Conservation (phyloP, 208 protist species). For the Angomonas desouzai region DNA sequence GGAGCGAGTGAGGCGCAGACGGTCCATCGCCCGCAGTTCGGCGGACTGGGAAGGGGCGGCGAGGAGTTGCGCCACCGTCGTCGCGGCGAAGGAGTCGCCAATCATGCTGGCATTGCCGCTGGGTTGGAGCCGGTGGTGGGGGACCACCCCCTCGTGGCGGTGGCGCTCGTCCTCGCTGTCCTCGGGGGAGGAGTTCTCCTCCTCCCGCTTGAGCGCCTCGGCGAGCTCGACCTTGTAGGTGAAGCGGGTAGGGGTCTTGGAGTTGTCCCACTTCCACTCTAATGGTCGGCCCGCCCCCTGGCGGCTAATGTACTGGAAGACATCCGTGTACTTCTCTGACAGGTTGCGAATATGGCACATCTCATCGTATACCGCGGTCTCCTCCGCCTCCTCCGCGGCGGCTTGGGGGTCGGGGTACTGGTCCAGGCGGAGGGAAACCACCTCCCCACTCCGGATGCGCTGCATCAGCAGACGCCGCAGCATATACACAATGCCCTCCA, state of each 20-base stretch:
- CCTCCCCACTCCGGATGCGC: slow-evolving; percentile 31
- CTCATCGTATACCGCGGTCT: slow-evolving; percentile 30
- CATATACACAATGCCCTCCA: slow-evolving; percentile 36
- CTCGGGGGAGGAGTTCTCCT: slow-evolving; percentile 17
- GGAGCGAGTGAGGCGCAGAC: slow-evolving; percentile 35
- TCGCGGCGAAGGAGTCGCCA: slow-evolving; percentile 16
- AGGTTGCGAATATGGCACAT: slow-evolving; percentile 36
- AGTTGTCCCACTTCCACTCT: slow-evolving; percentile 42
- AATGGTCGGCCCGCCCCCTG: slow-evolving; percentile 24
- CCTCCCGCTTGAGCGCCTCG: slow-evolving; percentile 29
- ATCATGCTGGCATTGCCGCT: background rate
- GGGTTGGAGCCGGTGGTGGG: background rate
- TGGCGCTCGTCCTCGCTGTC: slow-evolving; percentile 16
- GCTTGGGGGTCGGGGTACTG: background rate
- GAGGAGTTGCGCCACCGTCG: slow-evolving; percentile 42
- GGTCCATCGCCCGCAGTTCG: slow-evolving; percentile 31
- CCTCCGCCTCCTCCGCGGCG: background rate
- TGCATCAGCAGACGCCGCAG: slow-evolving; percentile 39
- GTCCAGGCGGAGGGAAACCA: slow-evolving; percentile 27
- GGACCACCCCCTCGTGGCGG: slow-evolving; percentile 13
- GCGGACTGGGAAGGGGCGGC: slow-evolving; percentile 31
- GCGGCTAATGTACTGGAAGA: slow-evolving; percentile 37
- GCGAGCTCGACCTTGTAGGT: slow-evolving; percentile 38
- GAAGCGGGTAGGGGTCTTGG: slow-evolving; percentile 40
- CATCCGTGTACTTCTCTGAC: slow-evolving; percentile 21